These are phyloP conservation scores for Sphagnurus paluster DNA, from an alignment of 1,284 basidiomycete genomes.

Conservation along the genomic window DNA sequence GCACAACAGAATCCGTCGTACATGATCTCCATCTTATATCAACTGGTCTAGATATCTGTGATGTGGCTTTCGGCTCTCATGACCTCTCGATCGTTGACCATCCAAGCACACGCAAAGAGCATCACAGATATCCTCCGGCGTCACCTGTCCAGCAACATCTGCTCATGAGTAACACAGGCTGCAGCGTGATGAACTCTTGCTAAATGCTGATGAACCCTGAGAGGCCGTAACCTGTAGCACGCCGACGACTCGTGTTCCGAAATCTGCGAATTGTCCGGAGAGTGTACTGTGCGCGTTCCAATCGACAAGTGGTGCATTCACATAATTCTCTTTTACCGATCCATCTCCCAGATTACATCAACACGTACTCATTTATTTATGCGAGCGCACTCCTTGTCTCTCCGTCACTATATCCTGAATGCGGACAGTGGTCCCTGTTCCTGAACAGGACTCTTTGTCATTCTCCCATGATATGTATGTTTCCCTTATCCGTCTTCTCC, in stretches of 20 bases:
- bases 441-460: slow-evolving; percentile 15
- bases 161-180: background rate
- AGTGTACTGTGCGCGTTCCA: slow-evolving; percentile 5
- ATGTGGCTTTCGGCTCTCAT: background rate
- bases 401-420: slow-evolving; percentile 9
- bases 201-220: slow-evolving; percentile 1
- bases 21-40: too few species aligned
- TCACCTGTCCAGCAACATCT: slow-evolving; percentile 9
- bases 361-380: slow-evolving; percentile 1
- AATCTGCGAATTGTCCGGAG: slow-evolving; percentile 10
- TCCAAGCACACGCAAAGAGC: slow-evolving; percentile 1
- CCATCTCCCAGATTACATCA: slow-evolving; percentile 12
- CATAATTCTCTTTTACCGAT: slow-evolving; percentile 6
- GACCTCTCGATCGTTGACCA: slow-evolving; percentile 6
- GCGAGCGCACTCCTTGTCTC: background rate
- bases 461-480: slow-evolving; percentile 15
- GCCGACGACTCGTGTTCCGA: too few species aligned
- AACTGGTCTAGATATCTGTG: slow-evolving; percentile 4
- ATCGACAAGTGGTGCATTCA: background rate
- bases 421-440: slow-evolving; percentile 11
- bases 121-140: background rate
- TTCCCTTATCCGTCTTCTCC: slow-evolving; percentile 13
- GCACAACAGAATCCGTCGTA: background rate
- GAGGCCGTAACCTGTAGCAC: too few species aligned
- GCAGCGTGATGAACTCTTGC: slow-evolving; percentile 3